Conservation (phyloP, 768 basidiomycete genomes). For the Suillus cothurnatus region DNA sequence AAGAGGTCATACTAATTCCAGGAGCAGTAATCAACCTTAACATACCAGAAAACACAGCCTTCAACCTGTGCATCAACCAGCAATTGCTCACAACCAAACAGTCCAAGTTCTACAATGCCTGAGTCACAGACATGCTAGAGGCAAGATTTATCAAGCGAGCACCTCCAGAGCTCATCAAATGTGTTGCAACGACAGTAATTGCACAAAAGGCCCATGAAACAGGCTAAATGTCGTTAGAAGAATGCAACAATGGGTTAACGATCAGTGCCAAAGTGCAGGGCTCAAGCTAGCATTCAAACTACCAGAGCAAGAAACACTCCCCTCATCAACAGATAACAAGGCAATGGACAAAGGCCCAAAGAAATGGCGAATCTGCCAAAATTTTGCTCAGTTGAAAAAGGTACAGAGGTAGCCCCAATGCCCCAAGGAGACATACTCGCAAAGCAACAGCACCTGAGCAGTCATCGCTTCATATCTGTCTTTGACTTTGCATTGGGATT, state of each 20-base stretch:
- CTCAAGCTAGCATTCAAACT: not conserved
- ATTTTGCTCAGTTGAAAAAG: constrained; percentile 38
- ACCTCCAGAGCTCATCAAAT: not conserved
- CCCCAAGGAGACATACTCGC: constrained; percentile 40
- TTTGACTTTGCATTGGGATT: not conserved
- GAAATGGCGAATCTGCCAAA: constrained; percentile 42
- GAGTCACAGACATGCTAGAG: not conserved
- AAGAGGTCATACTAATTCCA: constrained; percentile 36
- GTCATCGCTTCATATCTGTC: constrained; percentile 35
- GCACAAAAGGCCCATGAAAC: too few species aligned
- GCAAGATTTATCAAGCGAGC: not conserved
- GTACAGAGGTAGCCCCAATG: constrained; percentile 31
- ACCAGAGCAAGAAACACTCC: not conserved
- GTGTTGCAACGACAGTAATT: constrained; percentile 29
- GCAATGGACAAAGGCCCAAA: too few species aligned
- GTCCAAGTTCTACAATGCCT: not conserved
- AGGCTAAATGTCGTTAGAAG: too few species aligned
- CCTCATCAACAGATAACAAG: too few species aligned
- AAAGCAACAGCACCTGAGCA: constrained; percentile 40
- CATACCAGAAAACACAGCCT: not conserved
- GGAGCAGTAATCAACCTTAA: constrained; percentile 1
- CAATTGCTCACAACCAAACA: constrained; percentile 3
- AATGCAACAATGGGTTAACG: too few species aligned
- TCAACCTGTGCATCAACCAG: not conserved
- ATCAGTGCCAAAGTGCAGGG: constrained; percentile 16